These are phyloP conservation scores for Blastobotrys attinorum DNA, from an alignment of 805 yeast species.

Conservation along the genomic window DNA sequence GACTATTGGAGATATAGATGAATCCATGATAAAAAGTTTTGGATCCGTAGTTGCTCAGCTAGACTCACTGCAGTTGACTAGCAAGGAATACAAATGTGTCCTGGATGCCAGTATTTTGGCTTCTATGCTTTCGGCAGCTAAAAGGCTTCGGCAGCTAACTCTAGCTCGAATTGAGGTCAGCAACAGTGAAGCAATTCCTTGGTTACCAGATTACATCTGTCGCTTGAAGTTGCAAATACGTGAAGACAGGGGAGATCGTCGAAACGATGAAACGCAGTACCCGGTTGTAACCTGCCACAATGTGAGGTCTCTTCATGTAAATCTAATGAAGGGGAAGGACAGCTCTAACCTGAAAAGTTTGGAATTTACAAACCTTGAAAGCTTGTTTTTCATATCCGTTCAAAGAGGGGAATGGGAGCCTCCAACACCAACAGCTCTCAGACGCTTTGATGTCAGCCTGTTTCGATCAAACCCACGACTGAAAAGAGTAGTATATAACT, in stretches of 20 bases:
- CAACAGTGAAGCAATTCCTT: not conserved
- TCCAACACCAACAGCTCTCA: no score
- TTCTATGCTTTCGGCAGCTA: not conserved
- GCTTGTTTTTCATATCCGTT: not conserved
- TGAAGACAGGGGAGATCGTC: conserved; percentile 1
- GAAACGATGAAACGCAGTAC: not conserved
- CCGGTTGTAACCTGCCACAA: not conserved
- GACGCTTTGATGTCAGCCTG: conserved; percentile 3
- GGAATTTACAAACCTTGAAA: conserved; percentile 1
- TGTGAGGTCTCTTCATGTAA: conserved; percentile 3
- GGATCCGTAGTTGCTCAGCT: not conserved
- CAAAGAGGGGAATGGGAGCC: not conserved
- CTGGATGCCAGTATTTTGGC: not conserved
- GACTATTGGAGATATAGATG: not conserved
- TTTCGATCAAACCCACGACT: conserved; percentile 5
- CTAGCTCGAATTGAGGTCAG: conserved; percentile 2
- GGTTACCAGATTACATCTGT: not conserved
- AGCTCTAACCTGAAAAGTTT: conserved; percentile 1
- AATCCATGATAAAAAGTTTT: not conserved
- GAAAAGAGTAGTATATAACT: conserved; percentile 4
- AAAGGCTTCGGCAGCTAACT: conserved; percentile 1
- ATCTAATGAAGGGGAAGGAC: conserved; percentile 3
- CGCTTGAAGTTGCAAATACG: conserved; percentile 1
- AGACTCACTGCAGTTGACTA: not conserved
- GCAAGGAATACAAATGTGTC: not conserved